Percentiles rank a stretch among this genome's conserved stretches.
Evolutionary conservation across 768 basidiomycete genomes (phyloP).

Genomic region (Lentinula guzmanii): DNA sequence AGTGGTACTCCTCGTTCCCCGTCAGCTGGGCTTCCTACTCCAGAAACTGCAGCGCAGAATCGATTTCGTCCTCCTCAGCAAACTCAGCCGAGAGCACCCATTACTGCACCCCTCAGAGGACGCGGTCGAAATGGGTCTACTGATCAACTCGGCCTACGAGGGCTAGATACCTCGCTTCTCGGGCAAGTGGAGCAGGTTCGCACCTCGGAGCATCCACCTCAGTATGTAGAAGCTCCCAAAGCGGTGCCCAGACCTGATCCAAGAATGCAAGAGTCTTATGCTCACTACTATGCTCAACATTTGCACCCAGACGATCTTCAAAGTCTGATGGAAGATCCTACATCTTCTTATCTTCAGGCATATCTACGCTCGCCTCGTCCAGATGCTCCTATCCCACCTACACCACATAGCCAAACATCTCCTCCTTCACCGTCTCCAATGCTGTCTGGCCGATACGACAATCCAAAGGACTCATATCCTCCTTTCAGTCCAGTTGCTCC

Average conservation of each 20-base stretch:
- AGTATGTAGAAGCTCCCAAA: constrained; percentile 21
- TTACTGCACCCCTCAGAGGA: constrained; percentile 29
- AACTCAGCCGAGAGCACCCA: constrained; percentile 12
- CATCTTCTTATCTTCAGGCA: constrained; percentile 51
- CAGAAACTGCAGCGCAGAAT: background rate
- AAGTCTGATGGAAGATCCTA: constrained; percentile 49
- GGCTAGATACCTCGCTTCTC: constrained; percentile 53
- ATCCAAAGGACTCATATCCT: constrained; percentile 27
- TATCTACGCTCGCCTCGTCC: constrained; percentile 58
- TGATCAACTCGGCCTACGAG: constrained; percentile 56
- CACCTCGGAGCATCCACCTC: constrained; percentile 21
- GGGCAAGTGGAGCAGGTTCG: constrained; percentile 28
- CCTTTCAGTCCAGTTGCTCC: constrained; percentile 49
- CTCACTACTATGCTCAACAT: constrained; percentile 31
- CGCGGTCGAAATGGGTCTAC: constrained; percentile 53
- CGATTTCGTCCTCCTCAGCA: background rate
- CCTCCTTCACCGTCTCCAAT: constrained; percentile 71
- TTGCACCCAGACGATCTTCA: constrained; percentile 47
- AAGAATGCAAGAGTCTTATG: constrained; percentile 19
- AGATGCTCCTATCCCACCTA: constrained; percentile 74
- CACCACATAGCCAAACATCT: constrained; percentile 69
- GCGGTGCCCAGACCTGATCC: constrained; percentile 13
- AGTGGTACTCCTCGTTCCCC: constrained; percentile 68
- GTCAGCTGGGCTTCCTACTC: constrained; percentile 43
- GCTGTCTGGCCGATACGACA: constrained; percentile 43